phyloP scores from a whole-genome alignment of 2,329 filamentous ascomycete species.

The Lachnellula hyalina region DNA sequence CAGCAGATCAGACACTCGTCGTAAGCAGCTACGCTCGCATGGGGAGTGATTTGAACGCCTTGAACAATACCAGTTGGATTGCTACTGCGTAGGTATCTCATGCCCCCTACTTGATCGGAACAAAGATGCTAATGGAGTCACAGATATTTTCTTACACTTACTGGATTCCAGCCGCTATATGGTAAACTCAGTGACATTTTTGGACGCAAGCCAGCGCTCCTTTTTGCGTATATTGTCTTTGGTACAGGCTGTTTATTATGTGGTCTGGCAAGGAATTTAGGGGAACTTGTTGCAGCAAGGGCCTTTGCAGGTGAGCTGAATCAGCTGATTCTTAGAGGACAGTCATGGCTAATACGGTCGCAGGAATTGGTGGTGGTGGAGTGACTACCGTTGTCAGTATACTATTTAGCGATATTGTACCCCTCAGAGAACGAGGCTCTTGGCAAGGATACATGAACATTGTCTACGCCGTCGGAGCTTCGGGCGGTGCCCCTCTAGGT shows the following conservation, averaged over 20 bases:
- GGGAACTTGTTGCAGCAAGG: conserved; percentile 60
- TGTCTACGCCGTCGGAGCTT: conserved; percentile 63
- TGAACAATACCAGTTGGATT: conserved; percentile 73
- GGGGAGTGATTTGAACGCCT: conserved; percentile 66
- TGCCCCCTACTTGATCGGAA: not conserved
- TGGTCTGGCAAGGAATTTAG: conserved; percentile 57
- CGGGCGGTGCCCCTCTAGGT: conserved; percentile 63
- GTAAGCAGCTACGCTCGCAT: conserved; percentile 75
- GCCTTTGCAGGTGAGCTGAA: conserved; percentile 34
- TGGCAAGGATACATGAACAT: conserved; percentile 74
- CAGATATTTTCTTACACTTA: conserved; percentile 68
- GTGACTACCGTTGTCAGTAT: conserved; percentile 67
- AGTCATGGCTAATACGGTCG: conserved; percentile 19
- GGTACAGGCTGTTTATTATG: conserved; percentile 59
- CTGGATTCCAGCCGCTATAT: conserved; percentile 70
- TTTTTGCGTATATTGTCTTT: conserved; percentile 61
- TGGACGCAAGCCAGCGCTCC: conserved; percentile 59
- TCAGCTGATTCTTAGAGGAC: not conserved
- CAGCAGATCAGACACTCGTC: conserved; percentile 71
- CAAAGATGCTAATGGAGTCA: not conserved
- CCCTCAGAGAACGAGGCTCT: conserved; percentile 61
- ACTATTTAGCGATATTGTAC: conserved; percentile 65
- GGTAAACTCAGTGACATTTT: conserved; percentile 68
- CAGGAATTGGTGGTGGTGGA: conserved; percentile 62
- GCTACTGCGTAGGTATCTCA: conserved; percentile 44